Evolutionary conservation across 1,284 basidiomycete species (phyloP), one percentile per base, ranked within the genome.

Genomic region (Leucoagaricus sp.): DNA sequence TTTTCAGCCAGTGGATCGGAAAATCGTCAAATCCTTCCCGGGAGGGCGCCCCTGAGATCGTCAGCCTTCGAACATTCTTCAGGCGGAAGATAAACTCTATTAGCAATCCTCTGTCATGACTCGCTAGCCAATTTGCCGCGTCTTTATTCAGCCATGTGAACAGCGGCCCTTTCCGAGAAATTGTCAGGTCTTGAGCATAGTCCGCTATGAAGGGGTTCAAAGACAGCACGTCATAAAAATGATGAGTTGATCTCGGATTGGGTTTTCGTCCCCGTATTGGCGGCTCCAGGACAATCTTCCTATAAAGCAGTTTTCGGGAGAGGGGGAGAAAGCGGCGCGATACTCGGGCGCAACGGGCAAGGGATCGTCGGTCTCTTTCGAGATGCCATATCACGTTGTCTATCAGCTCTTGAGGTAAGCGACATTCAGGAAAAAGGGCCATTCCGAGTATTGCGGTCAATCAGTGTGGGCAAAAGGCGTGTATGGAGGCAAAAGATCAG

Each of bases 401-500:
- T 10, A 38, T 38, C 36, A 38, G 36, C 36, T 38, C 36, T 13
- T n/a, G 36, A 15, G 36, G 56, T 26, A 31, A 26, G 26, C 33
- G 25, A 28, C 5, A 50, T 47, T 19, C 55, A 44, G 13, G 49
- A 31, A 36, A 47, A 56, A 45, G 41, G 13, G 10, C 31, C 53
- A 47, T 31, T n/a, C n/a, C n/a, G n/a, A n/a, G n/a, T n/a, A n/a
- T n/a, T n/a, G n/a, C n/a, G n/a, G n/a, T n/a, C n/a, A n/a, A n/a
- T n/a, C n/a, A n/a, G n/a, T n/a, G n/a, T n/a, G n/a, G n/a, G n/a
- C n/a, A n/a, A n/a, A n/a, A n/a, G n/a, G n/a, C n/a, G n/a, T n/a
- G n/a, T n/a, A n/a, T n/a, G n/a, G n/a, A 33, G 31, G 31, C 31
- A 33, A 12, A 33, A 33, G n/a, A n/a, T n/a, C n/a, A n/a, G n/a